Evolutionary conservation across 164 flowering plant genomes (phyloP), one percentile per base, ranked within the genome.

Genomic region (Warburgia ugandensis): DNA sequence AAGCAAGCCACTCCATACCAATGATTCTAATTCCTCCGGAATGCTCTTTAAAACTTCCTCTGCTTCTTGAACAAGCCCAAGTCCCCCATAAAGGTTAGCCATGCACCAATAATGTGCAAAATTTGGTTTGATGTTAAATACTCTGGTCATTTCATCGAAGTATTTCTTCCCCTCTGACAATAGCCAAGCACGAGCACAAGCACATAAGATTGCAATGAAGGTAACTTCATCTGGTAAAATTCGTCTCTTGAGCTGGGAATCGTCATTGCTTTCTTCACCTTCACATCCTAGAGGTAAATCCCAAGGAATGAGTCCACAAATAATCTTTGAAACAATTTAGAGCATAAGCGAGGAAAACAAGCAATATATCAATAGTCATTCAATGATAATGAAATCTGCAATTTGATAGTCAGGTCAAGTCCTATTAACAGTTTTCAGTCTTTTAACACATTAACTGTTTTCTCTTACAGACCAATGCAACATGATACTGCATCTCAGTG

Each of bases 71-170:
- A 59, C 11, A 17, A 79, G 63, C 41, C 85, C 89, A 33, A 37
- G 62, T 25, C 63, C 47, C 30, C 70, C 75, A 44, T 72, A 65
- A 14, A 81, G 77, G 63, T 84, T 84, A 28, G 96, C 83, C 85
- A 84, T 68, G 70, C 92, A 87, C 96, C 89, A 87, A 48, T 64
- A 73, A 54, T 84, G 92, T 8, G 81, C 87, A 65, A 87, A 87
- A 47, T 64, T 81, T 33, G 89, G 92, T 38, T 66, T 80, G 41
- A 87, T 23, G 6, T 50, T 5, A 58, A 70, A 80, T 16, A 40
- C 27, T 23, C 68, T 19, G 9, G 45, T 52, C 96, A 81, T 81
- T 51, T 76, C 65, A 29, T 33, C 51, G 19, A 77, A 79, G 69
- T 73, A 76, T 16, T 42, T 54, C 48, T 52, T 70, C 11, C 81